phyloP scores from a whole-genome alignment of 176 grass and related monocot genomes.

The Carex myosuroides region DNA sequence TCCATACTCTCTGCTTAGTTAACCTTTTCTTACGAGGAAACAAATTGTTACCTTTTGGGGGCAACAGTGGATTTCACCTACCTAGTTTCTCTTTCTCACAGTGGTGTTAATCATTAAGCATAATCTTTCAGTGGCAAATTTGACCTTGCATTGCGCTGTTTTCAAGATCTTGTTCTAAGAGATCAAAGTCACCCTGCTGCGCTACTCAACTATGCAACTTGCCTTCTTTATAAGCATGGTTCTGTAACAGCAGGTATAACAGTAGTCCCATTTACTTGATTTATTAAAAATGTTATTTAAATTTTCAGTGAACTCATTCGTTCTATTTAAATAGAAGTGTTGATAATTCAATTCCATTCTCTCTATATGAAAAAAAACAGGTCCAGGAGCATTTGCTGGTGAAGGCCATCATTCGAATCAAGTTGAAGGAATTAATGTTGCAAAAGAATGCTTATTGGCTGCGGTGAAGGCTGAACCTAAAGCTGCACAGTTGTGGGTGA shows the following conservation, averaged over 20 bases:
- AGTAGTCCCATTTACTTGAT: slow-evolving; percentile 15
- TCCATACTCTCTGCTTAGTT: neutral
- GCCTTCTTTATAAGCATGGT: slow-evolving; percentile 89
- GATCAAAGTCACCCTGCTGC: slow-evolving; percentile 97
- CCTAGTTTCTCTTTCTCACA: neutral
- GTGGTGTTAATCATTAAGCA: neutral
- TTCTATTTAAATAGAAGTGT: neutral
- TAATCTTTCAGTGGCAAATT: slow-evolving; percentile 64
- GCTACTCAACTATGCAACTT: slow-evolving; percentile 76
- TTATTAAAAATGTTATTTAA: slow-evolving; percentile 11
- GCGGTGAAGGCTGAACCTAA: slow-evolving; percentile 74
- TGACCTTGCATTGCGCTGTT: slow-evolving; percentile 65
- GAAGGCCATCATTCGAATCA: slow-evolving; percentile 48
- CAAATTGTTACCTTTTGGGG: neutral
- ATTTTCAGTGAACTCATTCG: neutral
- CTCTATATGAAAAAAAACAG: slow-evolving; percentile 35
- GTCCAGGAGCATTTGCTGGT: slow-evolving; percentile 41
- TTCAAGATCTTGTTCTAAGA: slow-evolving; percentile 94
- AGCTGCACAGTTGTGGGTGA: slow-evolving; percentile 70
- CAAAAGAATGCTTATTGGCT: slow-evolving; percentile 81
- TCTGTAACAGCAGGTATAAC: slow-evolving; percentile 55
- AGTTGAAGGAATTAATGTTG: slow-evolving; percentile 72
- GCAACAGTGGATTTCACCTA: neutral
- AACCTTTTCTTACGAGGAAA: neutral
- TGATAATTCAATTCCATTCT: slow-evolving; percentile 11